phyloP scores from a whole-genome alignment of 768 basidiomycete genomes.

The Podaxis carcinomalis region DNA sequence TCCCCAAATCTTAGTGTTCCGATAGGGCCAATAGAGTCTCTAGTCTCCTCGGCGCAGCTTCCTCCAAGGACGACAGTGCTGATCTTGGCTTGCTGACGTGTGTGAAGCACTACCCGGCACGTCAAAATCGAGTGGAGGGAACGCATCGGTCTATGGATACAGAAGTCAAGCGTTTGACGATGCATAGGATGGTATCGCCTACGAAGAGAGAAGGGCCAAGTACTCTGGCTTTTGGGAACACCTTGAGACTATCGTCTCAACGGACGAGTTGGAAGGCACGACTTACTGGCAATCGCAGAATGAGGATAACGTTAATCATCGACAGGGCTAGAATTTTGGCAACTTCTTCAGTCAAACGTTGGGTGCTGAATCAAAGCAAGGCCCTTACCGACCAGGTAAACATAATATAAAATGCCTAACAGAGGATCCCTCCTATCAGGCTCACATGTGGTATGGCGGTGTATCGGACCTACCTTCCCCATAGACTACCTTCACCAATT shows the following conservation, averaged over 20 bases:
- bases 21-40: background rate
- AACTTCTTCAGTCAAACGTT: background rate
- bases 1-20: background rate
- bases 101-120: constrained; percentile 8
- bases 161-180: background rate
- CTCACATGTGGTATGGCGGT: too few relatives aligned
- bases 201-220: background rate
- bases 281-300: background rate
- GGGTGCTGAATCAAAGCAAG: background rate
- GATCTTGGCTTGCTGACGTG: background rate
- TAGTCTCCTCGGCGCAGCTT: background rate
- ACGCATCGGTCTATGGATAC: background rate
- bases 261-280: background rate
- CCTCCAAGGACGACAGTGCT: background rate
- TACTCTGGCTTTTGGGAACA: background rate
- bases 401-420: constrained; percentile 6
- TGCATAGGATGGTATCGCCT: background rate
- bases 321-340: background rate
- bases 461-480: constrained; percentile 1
- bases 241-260: background rate
- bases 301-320: background rate
- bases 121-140: constrained; percentile 7
- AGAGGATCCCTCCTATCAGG: background rate
- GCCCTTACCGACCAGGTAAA: constrained; percentile 9
- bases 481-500: constrained; percentile 7